Percentiles rank a stretch among this genome's conserved stretches.
phyloP scores from a whole-genome alignment of 2,329 filamentous ascomycete genomes.

The Ceratocystis variospora region DNA sequence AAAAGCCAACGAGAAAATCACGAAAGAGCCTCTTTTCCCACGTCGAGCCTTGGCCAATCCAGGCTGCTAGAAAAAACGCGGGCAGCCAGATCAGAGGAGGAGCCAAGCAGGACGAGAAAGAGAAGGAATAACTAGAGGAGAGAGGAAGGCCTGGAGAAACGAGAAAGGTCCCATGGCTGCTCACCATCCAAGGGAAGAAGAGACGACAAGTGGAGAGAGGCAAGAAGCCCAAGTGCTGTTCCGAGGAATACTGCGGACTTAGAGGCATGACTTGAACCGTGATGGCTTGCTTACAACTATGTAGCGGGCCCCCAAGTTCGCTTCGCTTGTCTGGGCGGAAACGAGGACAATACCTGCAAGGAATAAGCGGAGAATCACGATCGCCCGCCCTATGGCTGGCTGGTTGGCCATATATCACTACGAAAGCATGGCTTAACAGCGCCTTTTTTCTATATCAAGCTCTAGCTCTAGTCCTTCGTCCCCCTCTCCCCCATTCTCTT shows the following conservation, averaged over 20 bases:
- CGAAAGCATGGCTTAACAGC: too few species aligned
- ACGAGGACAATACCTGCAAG: not conserved
- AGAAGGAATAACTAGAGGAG: not conserved
- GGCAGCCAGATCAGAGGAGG: not conserved
- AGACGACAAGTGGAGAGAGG: not conserved
- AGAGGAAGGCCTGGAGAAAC: not conserved
- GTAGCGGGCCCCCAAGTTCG: too few species aligned
- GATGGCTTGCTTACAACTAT: not conserved
- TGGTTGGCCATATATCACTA: too few species aligned
- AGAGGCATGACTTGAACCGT: conserved; percentile 5
- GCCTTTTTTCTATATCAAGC: too few species aligned
- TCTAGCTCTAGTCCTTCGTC: too few species aligned
- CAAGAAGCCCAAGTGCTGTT: not conserved
- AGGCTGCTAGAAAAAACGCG: not conserved
- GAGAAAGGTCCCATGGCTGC: not conserved
- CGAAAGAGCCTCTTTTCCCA: not conserved
- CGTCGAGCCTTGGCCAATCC: not conserved
- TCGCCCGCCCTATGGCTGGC: too few species aligned
- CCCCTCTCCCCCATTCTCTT: too few species aligned
- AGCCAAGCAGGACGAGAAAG: not conserved
- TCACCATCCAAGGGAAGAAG: not conserved
- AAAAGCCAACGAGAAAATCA: not conserved
- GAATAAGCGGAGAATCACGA: too few species aligned
- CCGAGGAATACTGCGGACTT: conserved; percentile 13
- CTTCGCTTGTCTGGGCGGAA: not conserved